Evolutionary conservation across 352 stramenopile species (phyloP).

Genomic region (Plasmopara muralis): DNA sequence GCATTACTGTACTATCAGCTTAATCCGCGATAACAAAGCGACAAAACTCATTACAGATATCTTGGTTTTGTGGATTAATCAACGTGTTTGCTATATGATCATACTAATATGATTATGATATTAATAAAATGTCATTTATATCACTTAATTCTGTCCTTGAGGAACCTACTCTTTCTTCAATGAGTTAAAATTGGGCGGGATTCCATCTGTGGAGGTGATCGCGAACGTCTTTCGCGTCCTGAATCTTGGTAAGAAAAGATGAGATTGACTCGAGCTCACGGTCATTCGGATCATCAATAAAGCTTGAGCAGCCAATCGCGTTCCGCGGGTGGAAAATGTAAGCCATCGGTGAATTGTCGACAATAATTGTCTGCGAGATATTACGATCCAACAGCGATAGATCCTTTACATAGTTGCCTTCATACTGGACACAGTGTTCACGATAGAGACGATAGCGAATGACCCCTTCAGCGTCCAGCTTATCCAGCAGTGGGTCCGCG

Average conservation of each 20-base stretch:
- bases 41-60: too few species aligned
- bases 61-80: too few species aligned
- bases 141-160: too few species aligned
- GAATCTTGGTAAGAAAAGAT: constrained; percentile 54
- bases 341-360: constrained; percentile 98
- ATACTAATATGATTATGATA: too few species aligned
- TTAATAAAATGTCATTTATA: too few species aligned
- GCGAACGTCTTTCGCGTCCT: constrained; percentile 52
- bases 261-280: constrained; percentile 82
- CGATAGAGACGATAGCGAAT: constrained; percentile 90
- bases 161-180: too few species aligned
- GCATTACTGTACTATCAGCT: too few species aligned
- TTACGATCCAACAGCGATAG: constrained; percentile 91
- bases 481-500: constrained; percentile 94
- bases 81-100: too few species aligned
- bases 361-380: constrained; percentile 94
- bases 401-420: constrained; percentile 97
- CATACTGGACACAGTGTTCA: constrained; percentile 94
- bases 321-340: constrained; percentile 97
- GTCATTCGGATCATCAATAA: constrained; percentile 88
- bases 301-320: constrained; percentile 77
- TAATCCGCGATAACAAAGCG: too few species aligned
- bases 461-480: constrained; percentile 88
- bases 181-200: too few species aligned
- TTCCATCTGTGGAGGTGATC: constrained; percentile 28